Percentiles rank a stretch among this genome's conserved stretches.
Evolutionary conservation across 2,329 filamentous ascomycete genomes (phyloP).

Genomic region (Laburnicola sp.): DNA sequence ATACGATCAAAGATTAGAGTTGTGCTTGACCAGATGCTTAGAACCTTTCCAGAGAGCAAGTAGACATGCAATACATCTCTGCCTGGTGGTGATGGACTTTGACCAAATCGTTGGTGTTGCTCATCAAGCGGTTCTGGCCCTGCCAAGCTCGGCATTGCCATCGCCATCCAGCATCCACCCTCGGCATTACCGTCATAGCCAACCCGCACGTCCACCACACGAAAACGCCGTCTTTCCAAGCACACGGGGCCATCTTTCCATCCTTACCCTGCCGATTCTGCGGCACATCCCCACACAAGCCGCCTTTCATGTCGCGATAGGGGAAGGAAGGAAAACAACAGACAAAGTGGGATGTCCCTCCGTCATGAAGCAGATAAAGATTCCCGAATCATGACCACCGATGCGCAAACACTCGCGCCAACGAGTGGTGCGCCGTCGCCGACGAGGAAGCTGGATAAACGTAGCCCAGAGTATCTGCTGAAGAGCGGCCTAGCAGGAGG

Average conservation of each 20-base stretch:
- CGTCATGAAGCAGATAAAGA: slow-evolving; percentile 40
- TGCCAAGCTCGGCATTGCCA: slow-evolving; percentile 14
- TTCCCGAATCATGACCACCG: slow-evolving; percentile 44
- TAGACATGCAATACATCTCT: neutral
- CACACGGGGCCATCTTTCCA: slow-evolving; percentile 7
- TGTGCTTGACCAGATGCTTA: neutral
- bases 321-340: slow-evolving; percentile 18
- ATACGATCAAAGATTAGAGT: neutral
- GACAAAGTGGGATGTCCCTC: slow-evolving; percentile 42
- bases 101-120: slow-evolving; percentile 1
- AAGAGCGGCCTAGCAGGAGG: slow-evolving; percentile 86
- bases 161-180: slow-evolving; percentile 6
- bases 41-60: neutral
- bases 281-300: neutral
- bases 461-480: slow-evolving; percentile 80
- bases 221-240: slow-evolving; percentile 6
- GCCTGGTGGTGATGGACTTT: no score
- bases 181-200: slow-evolving; percentile 20
- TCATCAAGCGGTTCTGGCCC: slow-evolving; percentile 3
- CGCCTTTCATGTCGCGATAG: slow-evolving; percentile 31
- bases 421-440: slow-evolving; percentile 12
- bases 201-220: slow-evolving; percentile 7
- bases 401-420: slow-evolving; percentile 28
- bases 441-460: slow-evolving; percentile 62
- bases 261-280: neutral